Conservation (phyloP, 345 rosid species). For the Rhodomyrtus tomentosa region DNA sequence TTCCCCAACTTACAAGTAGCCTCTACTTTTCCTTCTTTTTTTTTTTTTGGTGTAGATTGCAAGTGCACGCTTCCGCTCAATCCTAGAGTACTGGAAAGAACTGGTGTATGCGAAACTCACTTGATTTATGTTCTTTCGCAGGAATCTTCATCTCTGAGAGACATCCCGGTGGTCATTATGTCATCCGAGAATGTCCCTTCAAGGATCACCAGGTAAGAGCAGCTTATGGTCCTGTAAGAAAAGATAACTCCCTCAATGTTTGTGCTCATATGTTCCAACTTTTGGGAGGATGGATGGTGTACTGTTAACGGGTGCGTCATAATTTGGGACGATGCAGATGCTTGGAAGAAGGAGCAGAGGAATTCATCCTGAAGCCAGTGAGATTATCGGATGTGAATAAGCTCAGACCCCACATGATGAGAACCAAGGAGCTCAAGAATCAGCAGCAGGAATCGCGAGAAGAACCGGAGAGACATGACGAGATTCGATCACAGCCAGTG, state of each 20-base stretch:
- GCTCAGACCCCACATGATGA: conserved; percentile 47
- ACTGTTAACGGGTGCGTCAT: neutral
- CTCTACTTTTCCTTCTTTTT: neutral
- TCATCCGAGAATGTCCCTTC: conserved; percentile 78
- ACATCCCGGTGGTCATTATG: conserved; percentile 69
- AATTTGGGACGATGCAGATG: conserved; percentile 25
- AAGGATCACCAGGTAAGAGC: conserved; percentile 42
- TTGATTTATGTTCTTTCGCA: conserved; percentile 8
- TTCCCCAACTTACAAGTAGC: neutral
- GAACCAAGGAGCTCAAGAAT: conserved; percentile 22
- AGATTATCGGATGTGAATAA: conserved; percentile 36
- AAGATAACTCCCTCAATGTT: neutral
- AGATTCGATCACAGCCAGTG: conserved; percentile 1
- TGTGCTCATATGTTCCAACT: neutral
- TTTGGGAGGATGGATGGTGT: neutral
- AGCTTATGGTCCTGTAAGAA: neutral
- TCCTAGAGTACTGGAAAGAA: neutral
- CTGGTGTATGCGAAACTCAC: neutral
- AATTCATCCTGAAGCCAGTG: conserved; percentile 61
- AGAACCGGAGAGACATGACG: neutral
- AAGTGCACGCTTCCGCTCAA: neutral
- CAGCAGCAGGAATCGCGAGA: neutral
- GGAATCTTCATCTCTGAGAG: conserved; percentile 48
- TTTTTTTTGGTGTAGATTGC: neutral
- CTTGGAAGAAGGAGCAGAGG: conserved; percentile 69